These are phyloP conservation scores for Lipomyces chichibuensis DNA, from an alignment of 805 yeast species.

Conservation along the genomic window DNA sequence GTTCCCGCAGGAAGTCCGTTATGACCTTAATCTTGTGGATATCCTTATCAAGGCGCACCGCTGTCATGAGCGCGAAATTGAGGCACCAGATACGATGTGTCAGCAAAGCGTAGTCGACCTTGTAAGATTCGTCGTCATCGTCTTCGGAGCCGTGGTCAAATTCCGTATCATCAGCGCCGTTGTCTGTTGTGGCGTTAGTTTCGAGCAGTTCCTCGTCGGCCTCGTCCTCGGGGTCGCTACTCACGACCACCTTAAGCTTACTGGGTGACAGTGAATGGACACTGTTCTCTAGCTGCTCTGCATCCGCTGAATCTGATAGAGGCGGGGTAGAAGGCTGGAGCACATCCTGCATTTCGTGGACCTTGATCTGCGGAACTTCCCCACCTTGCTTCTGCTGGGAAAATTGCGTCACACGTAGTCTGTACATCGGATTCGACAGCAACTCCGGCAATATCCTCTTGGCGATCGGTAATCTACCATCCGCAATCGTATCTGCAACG, in stretches of 20 bases:
- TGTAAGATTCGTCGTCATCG: slow-evolving; percentile 10
- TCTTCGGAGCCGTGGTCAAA: not conserved
- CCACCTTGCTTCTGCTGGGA: not conserved
- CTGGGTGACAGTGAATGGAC: not conserved
- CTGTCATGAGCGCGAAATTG: slow-evolving; percentile 24
- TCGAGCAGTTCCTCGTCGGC: not conserved
- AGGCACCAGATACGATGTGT: slow-evolving; percentile 13
- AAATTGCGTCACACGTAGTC: not conserved
- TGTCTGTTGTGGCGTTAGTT: not conserved
- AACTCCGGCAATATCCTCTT: slow-evolving; percentile 28
- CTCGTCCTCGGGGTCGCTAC: not conserved
- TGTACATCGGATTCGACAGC: slow-evolving; percentile 20
- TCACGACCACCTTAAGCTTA: not conserved
- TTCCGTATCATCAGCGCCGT: not conserved
- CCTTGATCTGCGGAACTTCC: not conserved
- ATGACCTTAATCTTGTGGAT: slow-evolving; percentile 15
- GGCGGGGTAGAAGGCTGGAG: not conserved
- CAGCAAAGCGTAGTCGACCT: slow-evolving; percentile 18
- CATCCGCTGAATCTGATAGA: not conserved
- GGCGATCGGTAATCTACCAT: slow-evolving; percentile 27
- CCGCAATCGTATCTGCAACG: slow-evolving; percentile 3
- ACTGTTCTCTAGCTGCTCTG: not conserved
- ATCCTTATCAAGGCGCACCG: slow-evolving; percentile 19
- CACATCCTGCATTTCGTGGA: not conserved
- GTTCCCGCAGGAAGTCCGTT: slow-evolving; percentile 6